These are phyloP conservation scores for Bipolaris gigantea DNA, from an alignment of 2,329 filamentous ascomycete genomes.

Conservation along the genomic window DNA sequence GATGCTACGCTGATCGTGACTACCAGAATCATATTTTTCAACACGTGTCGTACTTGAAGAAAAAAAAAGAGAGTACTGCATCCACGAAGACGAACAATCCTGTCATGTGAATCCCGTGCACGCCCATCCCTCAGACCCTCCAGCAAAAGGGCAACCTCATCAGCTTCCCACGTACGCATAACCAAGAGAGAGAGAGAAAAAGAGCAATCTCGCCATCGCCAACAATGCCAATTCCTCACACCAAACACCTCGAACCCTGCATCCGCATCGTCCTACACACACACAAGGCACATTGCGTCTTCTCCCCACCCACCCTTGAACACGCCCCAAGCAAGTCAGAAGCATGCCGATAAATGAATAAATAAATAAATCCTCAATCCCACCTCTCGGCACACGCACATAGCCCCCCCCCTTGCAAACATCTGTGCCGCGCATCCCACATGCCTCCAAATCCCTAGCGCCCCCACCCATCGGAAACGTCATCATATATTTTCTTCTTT, in stretches of 20 bases:
- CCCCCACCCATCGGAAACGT: too few relatives aligned
- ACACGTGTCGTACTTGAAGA: neutral
- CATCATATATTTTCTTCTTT: neutral
- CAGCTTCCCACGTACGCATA: neutral
- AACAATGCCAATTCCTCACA: neutral
- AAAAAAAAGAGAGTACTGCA: too few relatives aligned
- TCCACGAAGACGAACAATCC: neutral
- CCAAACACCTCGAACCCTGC: neutral
- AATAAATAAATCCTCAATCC: too few relatives aligned
- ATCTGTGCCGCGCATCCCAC: too few relatives aligned
- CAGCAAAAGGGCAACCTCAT: too few relatives aligned
- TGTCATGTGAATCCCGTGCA: neutral
- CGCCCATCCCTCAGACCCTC: neutral
- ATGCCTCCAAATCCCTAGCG: too few relatives aligned
- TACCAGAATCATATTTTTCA: neutral
- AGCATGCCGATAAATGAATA: too few relatives aligned
- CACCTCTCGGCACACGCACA: neutral
- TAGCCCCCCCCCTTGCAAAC: too few relatives aligned
- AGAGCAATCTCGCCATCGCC: neutral
- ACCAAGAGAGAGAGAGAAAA: too few relatives aligned
- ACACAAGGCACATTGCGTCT: neutral
- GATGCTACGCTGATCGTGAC: neutral
- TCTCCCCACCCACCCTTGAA: neutral
- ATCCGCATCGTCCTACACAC: neutral
- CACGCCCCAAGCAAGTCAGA: too few relatives aligned